Conservation (phyloP, 2,329 filamentous ascomycete genomes). For the Lachnellula occidentalis region DNA sequence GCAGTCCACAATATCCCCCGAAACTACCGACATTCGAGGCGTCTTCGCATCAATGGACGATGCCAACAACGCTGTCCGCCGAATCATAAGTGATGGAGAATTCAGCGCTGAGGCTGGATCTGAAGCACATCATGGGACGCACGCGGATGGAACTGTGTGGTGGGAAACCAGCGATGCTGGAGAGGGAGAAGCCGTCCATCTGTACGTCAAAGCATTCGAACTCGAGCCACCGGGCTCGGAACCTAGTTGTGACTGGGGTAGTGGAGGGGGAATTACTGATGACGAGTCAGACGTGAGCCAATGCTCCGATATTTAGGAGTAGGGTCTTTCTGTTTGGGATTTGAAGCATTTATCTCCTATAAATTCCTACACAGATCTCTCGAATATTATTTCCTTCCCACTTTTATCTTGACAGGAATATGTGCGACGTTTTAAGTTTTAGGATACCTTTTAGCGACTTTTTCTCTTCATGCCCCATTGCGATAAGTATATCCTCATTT, state of each 20-base stretch:
- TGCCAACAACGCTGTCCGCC: neutral
- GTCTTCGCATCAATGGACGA: neutral
- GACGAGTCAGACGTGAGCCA: conserved; percentile 27
- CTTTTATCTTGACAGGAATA: no score
- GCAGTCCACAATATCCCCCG: neutral
- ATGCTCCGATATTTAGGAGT: neutral
- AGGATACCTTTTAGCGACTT: no score
- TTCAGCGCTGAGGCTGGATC: neutral
- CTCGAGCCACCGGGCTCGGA: neutral
- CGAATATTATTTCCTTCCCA: no score
- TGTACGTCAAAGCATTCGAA: neutral
- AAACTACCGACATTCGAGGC: neutral
- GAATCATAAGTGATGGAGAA: neutral
- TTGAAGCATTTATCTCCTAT: no score
- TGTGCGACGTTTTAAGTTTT: no score
- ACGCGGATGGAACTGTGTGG: neutral
- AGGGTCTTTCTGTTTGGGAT: neutral
- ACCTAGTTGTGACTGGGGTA: neutral
- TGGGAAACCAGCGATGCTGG: neutral
- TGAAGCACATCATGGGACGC: neutral
- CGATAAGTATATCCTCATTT: no score
- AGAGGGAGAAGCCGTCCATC: neutral
- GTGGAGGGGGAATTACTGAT: conserved; percentile 37
- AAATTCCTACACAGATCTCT: no score
- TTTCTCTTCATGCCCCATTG: no score